phyloP scores from a whole-genome alignment of 495 filamentous ascomycete species.

The Xanthoparmelia taractica region DNA sequence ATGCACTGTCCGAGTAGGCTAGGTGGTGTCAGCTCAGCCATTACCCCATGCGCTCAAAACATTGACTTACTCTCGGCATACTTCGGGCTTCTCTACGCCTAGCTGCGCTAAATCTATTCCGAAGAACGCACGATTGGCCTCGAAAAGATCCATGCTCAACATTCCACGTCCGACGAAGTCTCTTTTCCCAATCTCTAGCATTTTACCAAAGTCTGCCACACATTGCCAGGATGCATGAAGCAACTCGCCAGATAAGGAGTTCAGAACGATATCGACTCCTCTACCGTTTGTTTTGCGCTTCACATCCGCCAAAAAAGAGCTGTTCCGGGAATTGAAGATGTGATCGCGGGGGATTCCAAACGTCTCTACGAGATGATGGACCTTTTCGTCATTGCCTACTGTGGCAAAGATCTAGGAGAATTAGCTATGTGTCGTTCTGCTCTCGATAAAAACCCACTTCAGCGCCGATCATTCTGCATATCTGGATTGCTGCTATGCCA shows the following conservation, averaged over 20 bases:
- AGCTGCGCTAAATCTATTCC: conserved; percentile 12
- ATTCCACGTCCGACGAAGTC: conserved; percentile 21
- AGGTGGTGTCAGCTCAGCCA: conserved; percentile 5
- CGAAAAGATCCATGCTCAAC: conserved; percentile 36
- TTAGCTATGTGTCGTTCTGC: no score
- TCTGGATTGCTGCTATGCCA: conserved; percentile 16
- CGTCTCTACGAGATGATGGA: conserved; percentile 28
- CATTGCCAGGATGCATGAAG: conserved; percentile 45
- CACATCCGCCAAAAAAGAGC: conserved; percentile 38
- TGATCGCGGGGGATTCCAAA: conserved; percentile 34
- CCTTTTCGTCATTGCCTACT: conserved; percentile 38
- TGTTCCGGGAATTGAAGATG: conserved; percentile 46
- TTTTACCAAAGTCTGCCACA: conserved; percentile 47
- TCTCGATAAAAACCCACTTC: conserved; percentile 12
- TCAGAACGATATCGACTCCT: conserved; percentile 48
- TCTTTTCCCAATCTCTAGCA: conserved; percentile 49
- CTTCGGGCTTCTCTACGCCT: not conserved
- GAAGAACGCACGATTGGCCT: not conserved
- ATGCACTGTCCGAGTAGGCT: conserved; percentile 24
- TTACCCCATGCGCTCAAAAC: no score
- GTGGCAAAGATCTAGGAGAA: conserved; percentile 35
- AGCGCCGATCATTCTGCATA: conserved; percentile 25
- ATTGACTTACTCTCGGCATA: not conserved
- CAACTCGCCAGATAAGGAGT: conserved; percentile 45
- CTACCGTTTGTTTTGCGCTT: conserved; percentile 39